These are phyloP conservation scores for Solanum megistacrolobum DNA, from an alignment of 257 asterid species.

Conservation along the genomic window DNA sequence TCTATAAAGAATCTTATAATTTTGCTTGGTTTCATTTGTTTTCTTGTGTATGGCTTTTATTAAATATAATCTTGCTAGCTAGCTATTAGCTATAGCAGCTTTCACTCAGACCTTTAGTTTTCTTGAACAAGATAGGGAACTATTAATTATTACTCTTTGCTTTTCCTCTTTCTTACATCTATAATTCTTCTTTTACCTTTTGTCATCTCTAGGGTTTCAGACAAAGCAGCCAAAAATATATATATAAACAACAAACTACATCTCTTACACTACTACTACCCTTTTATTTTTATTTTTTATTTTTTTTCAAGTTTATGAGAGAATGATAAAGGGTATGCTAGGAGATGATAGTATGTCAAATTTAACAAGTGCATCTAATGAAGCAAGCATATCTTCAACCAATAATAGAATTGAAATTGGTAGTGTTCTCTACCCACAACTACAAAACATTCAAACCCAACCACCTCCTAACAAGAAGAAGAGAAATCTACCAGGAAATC, in stretches of 20 bases:
- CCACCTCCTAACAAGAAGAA: slow-evolving; percentile 39
- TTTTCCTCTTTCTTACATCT: background rate
- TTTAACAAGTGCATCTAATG: slow-evolving; percentile 62
- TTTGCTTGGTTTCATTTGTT: slow-evolving; percentile 21
- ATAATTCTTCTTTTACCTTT: slow-evolving; percentile 7
- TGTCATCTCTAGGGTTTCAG: slow-evolving; percentile 1
- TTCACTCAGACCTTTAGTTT: slow-evolving; percentile 37
- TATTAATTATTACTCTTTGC: background rate
- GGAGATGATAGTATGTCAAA: slow-evolving; percentile 52
- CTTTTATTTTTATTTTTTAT: background rate
- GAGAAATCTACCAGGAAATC: slow-evolving; percentile 72
- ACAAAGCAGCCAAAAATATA: background rate
- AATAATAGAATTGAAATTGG: slow-evolving; percentile 31
- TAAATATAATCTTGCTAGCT: slow-evolving; percentile 24
- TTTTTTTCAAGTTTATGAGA: background rate
- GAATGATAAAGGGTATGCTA: slow-evolving; percentile 15
- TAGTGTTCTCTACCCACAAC: slow-evolving; percentile 4
- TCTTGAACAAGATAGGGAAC: slow-evolving; percentile 1
- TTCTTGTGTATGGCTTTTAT: slow-evolving; percentile 51
- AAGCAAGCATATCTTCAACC: slow-evolving; percentile 48
- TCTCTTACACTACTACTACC: background rate
- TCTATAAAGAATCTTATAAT: slow-evolving; percentile 8
- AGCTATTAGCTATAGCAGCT: slow-evolving; percentile 28
- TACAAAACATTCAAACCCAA: slow-evolving; percentile 14
- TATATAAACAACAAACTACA: background rate